These are phyloP conservation scores for Linnemannia elongata DNA, from an alignment of 192 early-diverging fungal species.

Conservation along the genomic window DNA sequence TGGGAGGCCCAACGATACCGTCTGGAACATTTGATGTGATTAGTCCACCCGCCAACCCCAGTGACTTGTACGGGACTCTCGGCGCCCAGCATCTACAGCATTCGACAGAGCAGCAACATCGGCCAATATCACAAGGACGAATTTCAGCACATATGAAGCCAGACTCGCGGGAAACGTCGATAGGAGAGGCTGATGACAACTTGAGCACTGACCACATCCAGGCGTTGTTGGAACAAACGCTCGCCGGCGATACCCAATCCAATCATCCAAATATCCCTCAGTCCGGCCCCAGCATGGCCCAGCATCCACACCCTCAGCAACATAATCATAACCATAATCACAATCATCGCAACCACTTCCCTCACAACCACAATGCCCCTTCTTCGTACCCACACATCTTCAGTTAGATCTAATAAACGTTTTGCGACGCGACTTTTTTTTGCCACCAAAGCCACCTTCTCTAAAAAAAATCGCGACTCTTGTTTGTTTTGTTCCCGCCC, in stretches of 20 bases:
- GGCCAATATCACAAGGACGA: neutral
- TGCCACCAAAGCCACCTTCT: neutral
- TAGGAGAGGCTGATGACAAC: neutral
- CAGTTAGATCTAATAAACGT: neutral
- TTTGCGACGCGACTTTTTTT: neutral
- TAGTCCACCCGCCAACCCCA: neutral
- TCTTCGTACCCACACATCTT: neutral
- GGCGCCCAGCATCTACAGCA: slow-evolving; percentile 15
- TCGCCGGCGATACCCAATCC: slow-evolving; percentile 26
- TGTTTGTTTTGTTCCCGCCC: neutral
- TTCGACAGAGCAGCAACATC: neutral
- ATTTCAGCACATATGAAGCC: neutral
- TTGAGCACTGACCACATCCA: slow-evolving; percentile 22
- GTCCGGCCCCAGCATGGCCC: neutral
- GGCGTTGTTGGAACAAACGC: slow-evolving; percentile 28
- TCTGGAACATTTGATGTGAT: neutral
- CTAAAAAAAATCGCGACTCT: neutral
- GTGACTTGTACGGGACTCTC: neutral
- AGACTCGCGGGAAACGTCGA: neutral
- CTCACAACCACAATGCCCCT: neutral
- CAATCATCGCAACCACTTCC: neutral
- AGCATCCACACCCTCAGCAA: neutral
- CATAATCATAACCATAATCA: neutral
- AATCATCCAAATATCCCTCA: neutral
- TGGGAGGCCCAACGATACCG: neutral